Base-by-base conservation (phyloP, 1,139 yeast genomes). In the Hansenula lynferdii region DNA sequence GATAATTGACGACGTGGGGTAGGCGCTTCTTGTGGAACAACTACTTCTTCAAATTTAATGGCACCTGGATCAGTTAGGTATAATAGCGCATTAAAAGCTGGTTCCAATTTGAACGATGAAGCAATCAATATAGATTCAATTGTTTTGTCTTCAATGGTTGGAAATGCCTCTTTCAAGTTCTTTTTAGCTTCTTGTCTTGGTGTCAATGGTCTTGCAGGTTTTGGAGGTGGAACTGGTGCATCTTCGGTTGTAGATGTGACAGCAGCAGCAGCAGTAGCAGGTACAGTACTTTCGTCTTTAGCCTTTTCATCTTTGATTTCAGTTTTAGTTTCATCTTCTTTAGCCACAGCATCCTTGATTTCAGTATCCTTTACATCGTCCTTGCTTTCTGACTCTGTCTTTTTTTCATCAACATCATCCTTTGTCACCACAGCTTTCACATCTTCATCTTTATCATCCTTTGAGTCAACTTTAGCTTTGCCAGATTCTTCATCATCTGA, bases 11-110 rank as follows among this genome's bases (percentile, higher is more conserved):
- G 54, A 43, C 50, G 55, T 38, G 49, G 49, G 31, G 61, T 48
- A 6, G 52, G 56, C 18, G 51, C 51, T 35, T 63, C 57, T 26
- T 60, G 54, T 22, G 58, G 57, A 41, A 53, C 51, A 2, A 52
- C 59, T 12, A 82, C 73, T 38, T 79, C 75, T 41, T 80, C 83
- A 12, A 87, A 81, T 51, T 72, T 72, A 55, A 57, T 56, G 23
- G 75, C 79, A 9, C 70, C 62, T 8, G 95, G 95, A 63, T 90
- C 97, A 12, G 87, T 80, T 44, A 85, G 66, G 49, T 77, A 86
- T 46, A 92, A 67, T 54, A 90, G 66, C 0, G 96, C 97, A 60
- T 83, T 84, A 67, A 90, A 90, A 0, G 97, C 95, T 1, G 86
- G 80, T 51, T 87, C 96, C 25, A 86, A 62, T 34, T 75, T 70